phyloP scores from a whole-genome alignment of 2,329 filamentous ascomycete genomes.

The Aureobasidium subglaciale region DNA sequence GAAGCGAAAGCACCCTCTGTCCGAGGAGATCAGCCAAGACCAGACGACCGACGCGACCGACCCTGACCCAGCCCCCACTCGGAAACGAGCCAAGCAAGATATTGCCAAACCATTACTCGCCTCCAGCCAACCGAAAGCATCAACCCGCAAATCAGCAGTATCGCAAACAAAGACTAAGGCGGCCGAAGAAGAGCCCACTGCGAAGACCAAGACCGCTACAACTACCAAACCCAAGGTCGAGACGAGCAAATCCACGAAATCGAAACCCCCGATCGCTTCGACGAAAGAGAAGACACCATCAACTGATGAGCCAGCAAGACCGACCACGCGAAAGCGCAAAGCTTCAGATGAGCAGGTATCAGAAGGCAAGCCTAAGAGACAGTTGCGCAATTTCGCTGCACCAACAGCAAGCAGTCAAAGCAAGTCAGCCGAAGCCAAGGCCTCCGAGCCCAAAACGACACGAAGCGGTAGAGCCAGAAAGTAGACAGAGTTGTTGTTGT shows the following conservation, averaged over 20 bases:
- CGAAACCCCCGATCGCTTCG: neutral
- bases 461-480: constrained; percentile 10
- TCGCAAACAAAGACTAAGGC: neutral
- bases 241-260: neutral
- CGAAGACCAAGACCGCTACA: neutral
- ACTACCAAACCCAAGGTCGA: neutral
- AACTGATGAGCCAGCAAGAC: neutral
- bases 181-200: neutral
- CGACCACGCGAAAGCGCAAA: constrained; percentile 26
- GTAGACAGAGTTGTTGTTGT: neutral
- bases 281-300: neutral
- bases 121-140: neutral
- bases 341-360: constrained; percentile 18
- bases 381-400: constrained; percentile 27
- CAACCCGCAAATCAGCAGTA: neutral
- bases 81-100: constrained; percentile 1
- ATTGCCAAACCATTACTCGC: neutral
- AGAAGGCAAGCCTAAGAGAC: constrained; percentile 26
- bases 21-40: neutral
- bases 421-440: constrained; percentile 14
- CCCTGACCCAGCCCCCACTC: neutral
- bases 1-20: constrained; percentile 10
- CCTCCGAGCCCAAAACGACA: constrained; percentile 4
- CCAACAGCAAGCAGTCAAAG: constrained; percentile 32
- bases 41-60: neutral